Base-by-base conservation (phyloP, 2,329 filamentous ascomycete species). In the Samsoniella hepiali region DNA sequence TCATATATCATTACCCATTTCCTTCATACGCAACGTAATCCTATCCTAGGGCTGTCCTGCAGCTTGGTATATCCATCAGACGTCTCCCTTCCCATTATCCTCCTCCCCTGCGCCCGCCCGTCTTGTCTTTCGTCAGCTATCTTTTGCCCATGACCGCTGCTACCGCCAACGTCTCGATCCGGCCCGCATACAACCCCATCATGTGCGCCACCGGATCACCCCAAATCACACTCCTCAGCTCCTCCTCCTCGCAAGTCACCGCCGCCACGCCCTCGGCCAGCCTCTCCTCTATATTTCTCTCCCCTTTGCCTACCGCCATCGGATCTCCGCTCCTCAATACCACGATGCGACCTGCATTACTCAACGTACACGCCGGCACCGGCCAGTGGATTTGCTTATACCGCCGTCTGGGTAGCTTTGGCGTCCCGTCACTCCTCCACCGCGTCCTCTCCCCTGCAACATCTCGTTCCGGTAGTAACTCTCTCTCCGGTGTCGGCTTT, bases 121-220 rank as follows among this genome's bases (percentile, higher is more conserved):
- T 40, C 17, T 17, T 36, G n/a, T 29, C 51, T 22, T n/a, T 34
- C 38, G 5, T n/a, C 7, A n/a, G 15, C n/a, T 32, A 54, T 11
- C 29, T 29, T 49, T 50, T 68, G 1, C 65, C 72, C 17, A 69
- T 75, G 15, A 75, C 70, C 5, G 72, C 90, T 64, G 82, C 85
- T 1, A 88, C 86, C 11, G 90, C 90, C 62, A 96, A 75, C 4
- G 80, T 78, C 72, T 95, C 89, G 51, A 96, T 84, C 60, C 92
- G 78, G 27, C 82, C 84, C 15, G 85, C 85, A 75, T 96, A 96
- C 27, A 95, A 71, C 64, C 80, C 85, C 92, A 96, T 96, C 68
- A 87, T 81, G 76, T 96, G 92, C 72, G 87, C 89, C 50, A 91
- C 79, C 0, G 91, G 90, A 72, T 96, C 91, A 0, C 92, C 92